Conservation (phyloP, 495 filamentous ascomycete species). For the Hypoxylon perforatum region DNA sequence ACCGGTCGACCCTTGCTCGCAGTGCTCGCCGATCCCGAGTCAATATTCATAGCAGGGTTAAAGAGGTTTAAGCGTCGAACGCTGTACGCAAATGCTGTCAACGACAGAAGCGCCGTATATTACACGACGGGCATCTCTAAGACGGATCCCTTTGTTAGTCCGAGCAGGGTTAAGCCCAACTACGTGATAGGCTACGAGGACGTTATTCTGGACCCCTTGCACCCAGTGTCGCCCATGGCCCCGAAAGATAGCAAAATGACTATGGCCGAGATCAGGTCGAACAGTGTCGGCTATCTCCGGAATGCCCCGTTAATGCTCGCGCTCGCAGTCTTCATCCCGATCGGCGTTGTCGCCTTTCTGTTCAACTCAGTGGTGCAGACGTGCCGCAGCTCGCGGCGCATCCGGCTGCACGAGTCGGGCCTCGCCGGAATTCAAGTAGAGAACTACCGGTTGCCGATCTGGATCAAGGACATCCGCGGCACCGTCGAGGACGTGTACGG, state of each 20-base stretch:
- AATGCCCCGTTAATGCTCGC: slow-evolving; percentile 69
- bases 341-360: slow-evolving; percentile 76
- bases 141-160: slow-evolving; percentile 77
- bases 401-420: slow-evolving; percentile 78
- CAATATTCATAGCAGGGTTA: slow-evolving; percentile 86
- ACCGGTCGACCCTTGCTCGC: slow-evolving; percentile 82
- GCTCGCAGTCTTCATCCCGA: slow-evolving; percentile 72
- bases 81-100: slow-evolving; percentile 85
- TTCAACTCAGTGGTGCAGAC: slow-evolving; percentile 81
- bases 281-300: slow-evolving; percentile 41
- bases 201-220: slow-evolving; percentile 76
- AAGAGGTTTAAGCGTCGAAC: slow-evolving; percentile 75
- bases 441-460: slow-evolving; percentile 79
- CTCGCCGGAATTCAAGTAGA: slow-evolving; percentile 69
- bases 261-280: slow-evolving; percentile 34
- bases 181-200: slow-evolving; percentile 78
- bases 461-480: slow-evolving; percentile 75
- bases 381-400: slow-evolving; percentile 74
- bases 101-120: slow-evolving; percentile 81
- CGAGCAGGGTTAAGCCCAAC: slow-evolving; percentile 73
- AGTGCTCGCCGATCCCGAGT: slow-evolving; percentile 83
- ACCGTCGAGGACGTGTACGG: slow-evolving; percentile 81
- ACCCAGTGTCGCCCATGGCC: slow-evolving; percentile 65
- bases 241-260: slow-evolving; percentile 42
- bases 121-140: slow-evolving; percentile 83